These are phyloP conservation scores for Fraxinus angustifolia DNA, from an alignment of 305 asterid species.

Conservation along the genomic window DNA sequence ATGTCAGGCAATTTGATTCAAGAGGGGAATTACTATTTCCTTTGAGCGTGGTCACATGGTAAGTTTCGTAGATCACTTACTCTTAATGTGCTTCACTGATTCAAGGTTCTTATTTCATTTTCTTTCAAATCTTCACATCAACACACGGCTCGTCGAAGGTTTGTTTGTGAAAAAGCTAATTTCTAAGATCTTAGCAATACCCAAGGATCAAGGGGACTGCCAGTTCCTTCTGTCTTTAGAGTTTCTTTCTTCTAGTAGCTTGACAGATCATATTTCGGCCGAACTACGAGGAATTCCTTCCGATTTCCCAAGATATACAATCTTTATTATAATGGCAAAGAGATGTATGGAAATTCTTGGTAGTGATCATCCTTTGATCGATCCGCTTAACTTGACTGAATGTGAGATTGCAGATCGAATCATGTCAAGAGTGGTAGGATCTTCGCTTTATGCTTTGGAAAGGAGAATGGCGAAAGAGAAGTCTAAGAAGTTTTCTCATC, in stretches of 20 bases:
- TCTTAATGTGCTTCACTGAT: background rate
- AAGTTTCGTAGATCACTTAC: background rate
- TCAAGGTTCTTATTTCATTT: background rate
- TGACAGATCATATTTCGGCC: background rate
- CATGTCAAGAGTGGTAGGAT: background rate
- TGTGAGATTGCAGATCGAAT: background rate
- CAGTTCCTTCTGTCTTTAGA: background rate
- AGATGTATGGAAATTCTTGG: background rate
- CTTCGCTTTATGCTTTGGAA: background rate
- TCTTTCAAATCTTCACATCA: too few species aligned
- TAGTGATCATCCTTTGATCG: background rate
- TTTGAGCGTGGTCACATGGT: background rate
- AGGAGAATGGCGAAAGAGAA: background rate
- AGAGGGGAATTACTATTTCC: background rate
- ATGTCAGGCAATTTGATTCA: background rate
- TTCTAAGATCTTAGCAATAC: background rate
- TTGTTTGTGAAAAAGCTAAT: too few species aligned
- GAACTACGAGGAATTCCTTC: background rate
- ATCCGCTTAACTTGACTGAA: background rate
- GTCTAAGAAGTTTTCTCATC: background rate
- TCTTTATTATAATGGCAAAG: background rate
- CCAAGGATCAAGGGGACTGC: background rate
- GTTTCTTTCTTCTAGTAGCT: background rate
- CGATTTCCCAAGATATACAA: background rate
- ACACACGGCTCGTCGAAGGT: background rate